A percentile compares a stretch with the other conserved stretches of the same genome.
These are phyloP conservation scores for Lichtheimia ramosa DNA, from an alignment of 371 early-diverging fungal genomes.

Conservation along the genomic window DNA sequence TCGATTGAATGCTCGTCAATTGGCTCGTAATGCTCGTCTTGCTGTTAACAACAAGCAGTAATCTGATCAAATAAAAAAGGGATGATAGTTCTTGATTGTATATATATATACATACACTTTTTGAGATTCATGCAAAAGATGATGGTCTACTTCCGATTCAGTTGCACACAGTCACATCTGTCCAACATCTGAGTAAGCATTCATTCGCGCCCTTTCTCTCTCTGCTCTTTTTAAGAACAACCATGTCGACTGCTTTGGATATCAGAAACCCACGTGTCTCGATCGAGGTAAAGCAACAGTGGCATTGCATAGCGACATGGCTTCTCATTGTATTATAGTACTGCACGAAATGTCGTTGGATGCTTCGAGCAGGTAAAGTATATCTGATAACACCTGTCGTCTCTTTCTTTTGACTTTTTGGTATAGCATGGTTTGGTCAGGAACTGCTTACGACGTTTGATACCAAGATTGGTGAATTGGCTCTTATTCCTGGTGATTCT, in stretches of 20 bases:
- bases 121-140: no score
- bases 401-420: neutral
- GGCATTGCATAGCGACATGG: neutral
- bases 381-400: neutral
- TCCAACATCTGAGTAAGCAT: no score
- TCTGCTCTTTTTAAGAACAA: neutral
- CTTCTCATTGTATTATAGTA: slow-evolving; percentile 24
- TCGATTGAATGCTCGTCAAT: slow-evolving; percentile 55
- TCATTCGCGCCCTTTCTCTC: no score
- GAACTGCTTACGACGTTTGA: slow-evolving; percentile 70
- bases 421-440: slow-evolving; percentile 68
- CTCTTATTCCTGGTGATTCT: slow-evolving; percentile 61
- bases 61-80: neutral
- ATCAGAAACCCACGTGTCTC: slow-evolving; percentile 25
- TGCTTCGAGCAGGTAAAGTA: slow-evolving; percentile 41
- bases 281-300: slow-evolving; percentile 20
- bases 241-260: slow-evolving; percentile 13
- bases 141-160: no score
- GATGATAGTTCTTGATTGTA: no score
- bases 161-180: no score
- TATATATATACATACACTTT: no score
- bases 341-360: slow-evolving; percentile 49
- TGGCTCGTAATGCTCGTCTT: slow-evolving; percentile 54
- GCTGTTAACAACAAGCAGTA: slow-evolving; percentile 6
- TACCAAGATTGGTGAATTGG: slow-evolving; percentile 61